A percentile compares a stretch with the other conserved stretches of the same genome.
Conservation (phyloP, 2,329 filamentous ascomycete genomes). For the Fusarium sp. region DNA sequence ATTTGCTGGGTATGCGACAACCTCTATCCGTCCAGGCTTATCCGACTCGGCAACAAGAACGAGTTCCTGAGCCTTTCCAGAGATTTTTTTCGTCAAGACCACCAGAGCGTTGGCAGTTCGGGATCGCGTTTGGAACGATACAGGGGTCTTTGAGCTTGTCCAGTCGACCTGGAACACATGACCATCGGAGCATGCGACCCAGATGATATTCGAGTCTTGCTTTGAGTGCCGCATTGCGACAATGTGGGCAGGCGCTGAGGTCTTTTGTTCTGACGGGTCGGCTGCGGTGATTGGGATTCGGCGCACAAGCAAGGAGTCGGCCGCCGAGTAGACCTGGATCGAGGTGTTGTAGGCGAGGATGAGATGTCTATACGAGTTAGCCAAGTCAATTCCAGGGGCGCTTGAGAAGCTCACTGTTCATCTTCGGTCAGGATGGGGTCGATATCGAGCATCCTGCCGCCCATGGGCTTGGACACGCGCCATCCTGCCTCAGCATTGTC, state of each 20-base stretch:
- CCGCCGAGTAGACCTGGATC: constrained; percentile 82
- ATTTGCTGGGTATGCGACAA: constrained; percentile 59
- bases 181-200: constrained; percentile 70
- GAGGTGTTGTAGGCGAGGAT: constrained; percentile 80
- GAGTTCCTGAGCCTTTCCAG: constrained; percentile 53
- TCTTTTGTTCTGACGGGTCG: constrained; percentile 41
- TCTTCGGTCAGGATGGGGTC: constrained; percentile 71
- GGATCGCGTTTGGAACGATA: constrained; percentile 55
- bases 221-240: constrained; percentile 55
- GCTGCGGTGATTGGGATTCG: constrained; percentile 66
- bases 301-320: constrained; percentile 83
- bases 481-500: constrained; percentile 56
- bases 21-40: constrained; percentile 47
- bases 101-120: constrained; percentile 59
- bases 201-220: constrained; percentile 59
- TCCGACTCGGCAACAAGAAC: constrained; percentile 59
- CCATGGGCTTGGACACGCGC: constrained; percentile 72
- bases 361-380: constrained; percentile 66
- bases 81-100: constrained; percentile 52
- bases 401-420: constrained; percentile 62
- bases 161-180: constrained; percentile 68
- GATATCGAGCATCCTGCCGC: constrained; percentile 72
- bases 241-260: constrained; percentile 47
- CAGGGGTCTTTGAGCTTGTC: constrained; percentile 57
- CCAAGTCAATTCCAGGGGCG: not conserved